phyloP scores from a whole-genome alignment of 345 rosid genomes.

The Psidium friedrichsthalianum region DNA sequence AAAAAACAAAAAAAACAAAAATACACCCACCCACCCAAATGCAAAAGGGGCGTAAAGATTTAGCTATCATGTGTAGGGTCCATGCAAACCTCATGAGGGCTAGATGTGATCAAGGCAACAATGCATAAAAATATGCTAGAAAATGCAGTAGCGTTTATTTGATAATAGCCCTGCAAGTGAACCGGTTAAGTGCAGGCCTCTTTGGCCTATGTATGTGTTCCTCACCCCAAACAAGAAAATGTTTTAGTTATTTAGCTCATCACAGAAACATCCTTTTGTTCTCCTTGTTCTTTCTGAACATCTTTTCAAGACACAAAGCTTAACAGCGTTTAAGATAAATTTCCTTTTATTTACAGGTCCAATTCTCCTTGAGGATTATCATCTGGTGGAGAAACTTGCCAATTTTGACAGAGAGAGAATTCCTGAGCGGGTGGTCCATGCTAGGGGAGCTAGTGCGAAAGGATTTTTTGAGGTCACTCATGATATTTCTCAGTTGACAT shows the following conservation, averaged over 20 bases:
- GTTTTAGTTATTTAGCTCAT: background rate
- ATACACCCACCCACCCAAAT: background rate
- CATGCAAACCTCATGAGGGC: background rate
- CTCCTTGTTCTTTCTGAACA: background rate
- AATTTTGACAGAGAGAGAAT: slow-evolving; percentile 89
- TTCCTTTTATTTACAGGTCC: slow-evolving; percentile 46
- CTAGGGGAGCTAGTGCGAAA: slow-evolving; percentile 98
- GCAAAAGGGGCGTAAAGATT: background rate
- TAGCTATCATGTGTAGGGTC: background rate
- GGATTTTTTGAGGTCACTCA: slow-evolving; percentile 99
- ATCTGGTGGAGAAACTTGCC: slow-evolving; percentile 84
- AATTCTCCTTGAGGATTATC: slow-evolving; percentile 91
- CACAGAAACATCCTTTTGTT: background rate
- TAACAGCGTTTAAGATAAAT: background rate
- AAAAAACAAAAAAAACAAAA: background rate
- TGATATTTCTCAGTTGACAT: slow-evolving; percentile 61
- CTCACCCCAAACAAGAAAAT: background rate
- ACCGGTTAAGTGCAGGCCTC: background rate
- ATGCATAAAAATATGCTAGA: background rate
- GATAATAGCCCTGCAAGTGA: background rate
- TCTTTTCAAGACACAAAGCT: background rate
- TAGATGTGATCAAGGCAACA: background rate
- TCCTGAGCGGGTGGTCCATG: slow-evolving; percentile 98
- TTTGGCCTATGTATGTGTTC: background rate
- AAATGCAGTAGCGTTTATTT: background rate